Conservation (phyloP, 371 early-diverging fungal species). For the Lichtheimia hyalospora region DNA sequence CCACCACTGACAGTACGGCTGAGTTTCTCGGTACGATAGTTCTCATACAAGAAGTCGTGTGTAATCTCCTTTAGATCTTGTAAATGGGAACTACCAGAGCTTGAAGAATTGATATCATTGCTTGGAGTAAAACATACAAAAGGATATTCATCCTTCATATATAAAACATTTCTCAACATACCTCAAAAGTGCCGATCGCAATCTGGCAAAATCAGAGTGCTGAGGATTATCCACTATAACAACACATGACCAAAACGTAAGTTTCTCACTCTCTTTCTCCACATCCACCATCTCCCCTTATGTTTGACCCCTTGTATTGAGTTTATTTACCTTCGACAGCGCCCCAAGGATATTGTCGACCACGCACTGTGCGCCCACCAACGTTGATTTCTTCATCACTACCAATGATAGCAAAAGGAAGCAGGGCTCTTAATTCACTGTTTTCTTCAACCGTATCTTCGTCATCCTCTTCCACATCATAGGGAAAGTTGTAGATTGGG, state of each 20-base stretch:
- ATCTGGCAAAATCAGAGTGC: slow-evolving; percentile 96
- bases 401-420: slow-evolving; percentile 97
- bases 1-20: slow-evolving; percentile 59
- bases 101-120: slow-evolving; percentile 8
- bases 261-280: background rate
- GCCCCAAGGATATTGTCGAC: slow-evolving; percentile 99
- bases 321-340: slow-evolving; percentile 74
- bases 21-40: slow-evolving; percentile 91
- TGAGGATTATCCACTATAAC: slow-evolving; percentile 70
- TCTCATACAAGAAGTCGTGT: slow-evolving; percentile 84
- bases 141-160: background rate
- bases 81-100: slow-evolving; percentile 75
- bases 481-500: slow-evolving; percentile 86
- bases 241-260: background rate
- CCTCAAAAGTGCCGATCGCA: slow-evolving; percentile 89
- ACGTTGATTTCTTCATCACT: slow-evolving; percentile 88
- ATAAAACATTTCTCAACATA: slow-evolving; percentile 16
- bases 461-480: slow-evolving; percentile 77
- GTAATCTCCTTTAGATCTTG: slow-evolving; percentile 91
- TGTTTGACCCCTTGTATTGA: background rate
- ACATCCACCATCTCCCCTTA: slow-evolving; percentile 94
- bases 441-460: slow-evolving; percentile 96
- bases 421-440: slow-evolving; percentile 82
- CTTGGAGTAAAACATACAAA: background rate
- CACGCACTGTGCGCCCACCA: slow-evolving; percentile 79